phyloP scores from a whole-genome alignment of 2,329 filamentous ascomycete species.

The Alternaria sp. region DNA sequence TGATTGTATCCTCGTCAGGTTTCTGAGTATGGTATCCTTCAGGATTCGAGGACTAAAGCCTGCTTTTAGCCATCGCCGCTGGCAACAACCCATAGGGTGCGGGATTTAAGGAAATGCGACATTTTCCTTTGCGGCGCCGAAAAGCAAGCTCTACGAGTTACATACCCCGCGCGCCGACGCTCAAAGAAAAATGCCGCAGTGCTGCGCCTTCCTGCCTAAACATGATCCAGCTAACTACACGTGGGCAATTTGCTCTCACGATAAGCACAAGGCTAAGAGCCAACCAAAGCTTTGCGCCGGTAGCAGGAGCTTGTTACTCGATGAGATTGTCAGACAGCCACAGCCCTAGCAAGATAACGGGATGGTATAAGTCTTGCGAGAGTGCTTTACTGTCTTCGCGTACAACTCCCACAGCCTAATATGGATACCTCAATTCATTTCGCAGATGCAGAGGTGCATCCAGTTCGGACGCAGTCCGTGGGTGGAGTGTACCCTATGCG shows the following conservation, averaged over 20 bases:
- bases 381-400: slow-evolving; percentile 6
- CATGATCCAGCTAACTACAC: slow-evolving; percentile 22
- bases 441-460: slow-evolving; percentile 17
- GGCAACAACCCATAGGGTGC: neutral
- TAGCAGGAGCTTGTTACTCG: slow-evolving; percentile 29
- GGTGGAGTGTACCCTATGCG: slow-evolving; percentile 40
- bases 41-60: neutral
- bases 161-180: neutral
- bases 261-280: slow-evolving; percentile 29
- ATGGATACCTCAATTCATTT: slow-evolving; percentile 42
- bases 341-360: slow-evolving; percentile 20
- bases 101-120: neutral
- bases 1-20: neutral
- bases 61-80: neutral
- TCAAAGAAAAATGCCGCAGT: slow-evolving; percentile 17
- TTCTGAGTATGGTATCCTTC: neutral
- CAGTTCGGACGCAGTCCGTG: slow-evolving; percentile 20
- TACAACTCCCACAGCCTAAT: neutral
- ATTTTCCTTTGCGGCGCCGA: neutral
- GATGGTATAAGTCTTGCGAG: slow-evolving; percentile 22
- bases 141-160: neutral
- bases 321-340: slow-evolving; percentile 26
- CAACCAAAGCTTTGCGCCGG: slow-evolving; percentile 26
- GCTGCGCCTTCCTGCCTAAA: slow-evolving; percentile 20
- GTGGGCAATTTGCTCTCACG: slow-evolving; percentile 19